A percentile compares a stretch with the other conserved stretches of the same genome.
Evolutionary conservation across 306 rosid genomes (phyloP).

Genomic region (Cucurbita ficifolia): DNA sequence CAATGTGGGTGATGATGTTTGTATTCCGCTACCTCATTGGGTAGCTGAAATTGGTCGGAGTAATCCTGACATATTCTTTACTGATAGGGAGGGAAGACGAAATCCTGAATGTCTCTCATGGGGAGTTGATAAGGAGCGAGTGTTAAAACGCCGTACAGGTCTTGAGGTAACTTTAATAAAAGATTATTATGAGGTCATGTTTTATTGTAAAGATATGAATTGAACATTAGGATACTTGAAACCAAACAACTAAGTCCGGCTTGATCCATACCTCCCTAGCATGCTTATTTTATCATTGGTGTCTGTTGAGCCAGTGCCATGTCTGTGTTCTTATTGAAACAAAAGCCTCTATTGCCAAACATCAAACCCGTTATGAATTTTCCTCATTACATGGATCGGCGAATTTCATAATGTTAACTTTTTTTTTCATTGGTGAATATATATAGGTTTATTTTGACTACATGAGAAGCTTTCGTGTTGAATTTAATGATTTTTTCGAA

Average conservation of each 20-base stretch:
- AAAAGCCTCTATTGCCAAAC: neutral
- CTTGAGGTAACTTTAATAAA: slow-evolving; percentile 46
- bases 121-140: slow-evolving; percentile 95
- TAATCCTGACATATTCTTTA: slow-evolving; percentile 90
- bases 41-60: slow-evolving; percentile 93
- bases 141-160: slow-evolving; percentile 91
- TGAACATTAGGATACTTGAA: neutral
- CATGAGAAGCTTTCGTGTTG: slow-evolving; percentile 97
- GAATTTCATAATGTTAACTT: neutral
- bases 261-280: neutral
- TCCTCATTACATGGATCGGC: neutral
- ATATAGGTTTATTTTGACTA: slow-evolving; percentile 84
- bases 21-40: slow-evolving; percentile 96
- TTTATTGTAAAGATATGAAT: neutral
- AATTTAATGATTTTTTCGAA: slow-evolving; percentile 70
- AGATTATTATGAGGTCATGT: neutral
- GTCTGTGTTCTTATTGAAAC: neutral
- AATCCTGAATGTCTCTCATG: slow-evolving; percentile 97
- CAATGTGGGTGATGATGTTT: slow-evolving; percentile 90
- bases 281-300: neutral
- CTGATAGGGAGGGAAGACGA: slow-evolving; percentile 90
- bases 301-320: neutral
- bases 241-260: neutral
- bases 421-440: slow-evolving; percentile 5
- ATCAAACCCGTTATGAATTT: neutral